These are phyloP conservation scores for Aspergillus glaucus DNA, from an alignment of 2,329 filamentous ascomycete species.

Conservation along the genomic window DNA sequence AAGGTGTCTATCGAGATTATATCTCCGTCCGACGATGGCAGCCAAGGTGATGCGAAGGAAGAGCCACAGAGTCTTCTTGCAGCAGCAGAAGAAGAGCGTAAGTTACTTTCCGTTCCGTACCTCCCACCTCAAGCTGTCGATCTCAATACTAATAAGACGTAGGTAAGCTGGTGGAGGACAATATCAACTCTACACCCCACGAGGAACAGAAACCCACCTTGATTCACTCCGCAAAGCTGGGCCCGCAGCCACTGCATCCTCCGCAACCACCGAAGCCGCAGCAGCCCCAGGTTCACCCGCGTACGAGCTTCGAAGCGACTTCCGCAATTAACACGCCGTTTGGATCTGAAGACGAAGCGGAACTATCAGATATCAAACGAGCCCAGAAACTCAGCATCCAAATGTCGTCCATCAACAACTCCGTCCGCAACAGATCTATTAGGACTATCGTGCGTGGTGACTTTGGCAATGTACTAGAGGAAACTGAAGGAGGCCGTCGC, in stretches of 20 bases:
- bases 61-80: constrained; percentile 58
- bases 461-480: constrained; percentile 63
- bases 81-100: constrained; percentile 73
- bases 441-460: constrained; percentile 88
- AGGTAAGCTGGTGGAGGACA: constrained; percentile 51
- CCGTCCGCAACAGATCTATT: constrained; percentile 72
- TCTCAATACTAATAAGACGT: neutral
- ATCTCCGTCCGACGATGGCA: constrained; percentile 19
- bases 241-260: constrained; percentile 7
- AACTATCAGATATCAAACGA: constrained; percentile 75
- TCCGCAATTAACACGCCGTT: constrained; percentile 55
- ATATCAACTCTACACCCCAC: constrained; percentile 54
- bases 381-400: constrained; percentile 79
- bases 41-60: constrained; percentile 31
- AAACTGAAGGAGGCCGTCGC: constrained; percentile 71
- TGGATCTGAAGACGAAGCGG: constrained; percentile 80
- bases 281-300: constrained; percentile 63
- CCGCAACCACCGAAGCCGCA: constrained; percentile 16
- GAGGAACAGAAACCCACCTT: constrained; percentile 3
- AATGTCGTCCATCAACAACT: constrained; percentile 68
- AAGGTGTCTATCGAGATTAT: constrained; percentile 23
- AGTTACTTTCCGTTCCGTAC: constrained; percentile 26
- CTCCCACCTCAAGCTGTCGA: constrained; percentile 8
- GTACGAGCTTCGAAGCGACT: constrained; percentile 71
- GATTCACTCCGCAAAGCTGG: constrained; percentile 34